phyloP scores from a whole-genome alignment of 2,329 filamentous ascomycete species.

The Colletotrichum kahawae region DNA sequence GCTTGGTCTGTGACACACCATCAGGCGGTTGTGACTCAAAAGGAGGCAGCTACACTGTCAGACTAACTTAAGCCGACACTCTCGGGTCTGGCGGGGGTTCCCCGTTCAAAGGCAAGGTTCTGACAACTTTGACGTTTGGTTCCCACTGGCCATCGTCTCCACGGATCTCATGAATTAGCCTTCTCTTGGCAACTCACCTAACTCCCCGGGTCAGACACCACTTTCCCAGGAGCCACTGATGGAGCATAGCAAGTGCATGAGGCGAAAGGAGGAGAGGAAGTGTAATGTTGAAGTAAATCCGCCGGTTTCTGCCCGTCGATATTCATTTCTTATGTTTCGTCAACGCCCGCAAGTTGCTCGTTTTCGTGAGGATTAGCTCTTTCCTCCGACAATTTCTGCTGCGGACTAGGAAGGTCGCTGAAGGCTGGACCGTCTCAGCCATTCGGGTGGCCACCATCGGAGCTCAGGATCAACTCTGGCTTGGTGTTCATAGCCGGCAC shows the following conservation, averaged over 20 bases:
- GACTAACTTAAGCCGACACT: not conserved
- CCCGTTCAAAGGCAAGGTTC: not conserved
- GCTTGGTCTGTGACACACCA: not conserved
- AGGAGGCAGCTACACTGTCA: not conserved
- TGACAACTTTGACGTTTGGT: slow-evolving; percentile 7
- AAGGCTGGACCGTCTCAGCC: not conserved
- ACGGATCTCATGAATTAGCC: not conserved
- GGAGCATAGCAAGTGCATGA: not conserved
- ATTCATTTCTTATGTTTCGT: not conserved
- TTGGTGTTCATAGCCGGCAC: not conserved
- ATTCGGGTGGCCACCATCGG: not conserved
- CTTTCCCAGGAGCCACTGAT: not conserved
- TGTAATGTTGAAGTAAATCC: not conserved
- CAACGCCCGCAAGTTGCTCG: not conserved
- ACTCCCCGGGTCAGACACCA: not conserved
- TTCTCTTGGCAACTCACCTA: not conserved
- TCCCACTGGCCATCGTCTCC: not conserved
- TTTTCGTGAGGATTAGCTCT: not conserved
- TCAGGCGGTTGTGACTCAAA: not conserved
- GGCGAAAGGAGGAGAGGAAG: not conserved
- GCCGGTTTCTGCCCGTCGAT: not conserved
- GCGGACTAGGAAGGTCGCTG: not conserved
- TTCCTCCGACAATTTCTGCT: not conserved
- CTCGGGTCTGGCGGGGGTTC: not conserved
- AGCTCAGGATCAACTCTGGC: not conserved